Evolutionary conservation across 2,329 filamentous ascomycete genomes (phyloP).

Genomic region (Penicillium hordei): DNA sequence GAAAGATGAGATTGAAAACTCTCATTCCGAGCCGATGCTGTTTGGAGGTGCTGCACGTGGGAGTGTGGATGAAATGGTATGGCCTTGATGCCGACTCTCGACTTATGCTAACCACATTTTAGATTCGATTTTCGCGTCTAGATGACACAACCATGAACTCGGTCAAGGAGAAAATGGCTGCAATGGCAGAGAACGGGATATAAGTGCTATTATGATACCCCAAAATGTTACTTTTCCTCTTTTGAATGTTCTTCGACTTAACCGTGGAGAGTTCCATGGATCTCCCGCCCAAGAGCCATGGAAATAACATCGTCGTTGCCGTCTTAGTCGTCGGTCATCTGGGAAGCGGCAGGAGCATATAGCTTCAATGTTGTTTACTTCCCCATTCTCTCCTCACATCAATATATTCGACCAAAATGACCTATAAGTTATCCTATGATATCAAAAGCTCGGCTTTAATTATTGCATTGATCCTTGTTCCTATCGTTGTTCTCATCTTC

Average conservation of each 20-base stretch:
- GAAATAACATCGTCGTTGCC: neutral
- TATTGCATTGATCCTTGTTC: constrained; percentile 48
- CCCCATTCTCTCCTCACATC: neutral
- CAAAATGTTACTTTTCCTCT: constrained; percentile 13
- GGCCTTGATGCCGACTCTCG: neutral
- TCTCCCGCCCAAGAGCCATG: neutral
- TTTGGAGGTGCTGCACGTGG: constrained; percentile 63
- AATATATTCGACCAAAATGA: constrained; percentile 26
- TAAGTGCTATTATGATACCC: constrained; percentile 30
- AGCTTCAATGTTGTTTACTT: neutral
- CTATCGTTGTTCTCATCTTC: constrained; percentile 47
- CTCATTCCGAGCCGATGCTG: constrained; percentile 74
- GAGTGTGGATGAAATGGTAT: constrained; percentile 69
- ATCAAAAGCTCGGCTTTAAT: constrained; percentile 42
- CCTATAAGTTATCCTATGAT: constrained; percentile 29
- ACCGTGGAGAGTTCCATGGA: neutral
- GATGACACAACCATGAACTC: constrained; percentile 35
- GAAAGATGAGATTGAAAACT: constrained; percentile 72
- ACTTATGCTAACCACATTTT: constrained; percentile 11
- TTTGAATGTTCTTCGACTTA: neutral
- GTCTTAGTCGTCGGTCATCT: neutral
- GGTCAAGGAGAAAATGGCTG: constrained; percentile 40
- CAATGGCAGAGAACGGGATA: constrained; percentile 26
- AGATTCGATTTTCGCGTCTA: constrained; percentile 44
- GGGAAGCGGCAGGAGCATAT: neutral